A percentile compares a stretch with the other conserved stretches of the same genome.
phyloP scores from a whole-genome alignment of 2,329 filamentous ascomycete genomes.

The Pseudocercospora macadamiae region DNA sequence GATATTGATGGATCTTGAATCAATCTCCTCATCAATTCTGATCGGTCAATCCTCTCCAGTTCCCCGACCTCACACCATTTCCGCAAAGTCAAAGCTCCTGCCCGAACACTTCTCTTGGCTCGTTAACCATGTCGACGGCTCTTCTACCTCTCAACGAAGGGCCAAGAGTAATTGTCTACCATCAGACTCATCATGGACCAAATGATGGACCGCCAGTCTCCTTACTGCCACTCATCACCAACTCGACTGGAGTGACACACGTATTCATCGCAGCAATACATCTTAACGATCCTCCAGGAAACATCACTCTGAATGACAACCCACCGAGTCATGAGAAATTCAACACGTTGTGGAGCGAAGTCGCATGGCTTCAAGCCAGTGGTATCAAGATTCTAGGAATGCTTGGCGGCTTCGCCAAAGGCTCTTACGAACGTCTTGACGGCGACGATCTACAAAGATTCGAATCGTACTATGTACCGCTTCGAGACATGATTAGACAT shows the following conservation, averaged over 20 bases:
- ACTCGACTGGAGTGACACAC: constrained; percentile 71
- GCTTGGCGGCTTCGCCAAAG: constrained; percentile 81
- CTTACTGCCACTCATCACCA: constrained; percentile 62
- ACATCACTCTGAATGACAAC: constrained; percentile 80
- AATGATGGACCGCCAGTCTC: constrained; percentile 59
- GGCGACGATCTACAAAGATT: constrained; percentile 66
- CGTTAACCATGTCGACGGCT: constrained; percentile 17
- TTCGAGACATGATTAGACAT: constrained; percentile 65
- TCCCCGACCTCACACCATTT: not conserved
- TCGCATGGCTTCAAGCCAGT: constrained; percentile 68
- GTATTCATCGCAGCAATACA: constrained; percentile 87
- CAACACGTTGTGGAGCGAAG: constrained; percentile 76
- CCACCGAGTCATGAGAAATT: constrained; percentile 66
- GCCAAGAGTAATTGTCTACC: constrained; percentile 59
- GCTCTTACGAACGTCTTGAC: constrained; percentile 64
- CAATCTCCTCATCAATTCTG: too few relatives aligned
- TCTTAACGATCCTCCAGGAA: constrained; percentile 68
- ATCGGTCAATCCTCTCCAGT: too few relatives aligned
- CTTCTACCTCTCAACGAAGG: constrained; percentile 42
- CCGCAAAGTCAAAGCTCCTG: not conserved
- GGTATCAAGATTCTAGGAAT: constrained; percentile 83
- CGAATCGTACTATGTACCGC: constrained; percentile 71
- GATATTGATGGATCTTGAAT: too few relatives aligned
- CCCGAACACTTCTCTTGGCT: not conserved
- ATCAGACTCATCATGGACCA: constrained; percentile 65